Percentiles rank a stretch among this genome's conserved stretches.
Evolutionary conservation across 176 grass and related monocot species (phyloP).

Genomic region (Cocos nucifera): DNA sequence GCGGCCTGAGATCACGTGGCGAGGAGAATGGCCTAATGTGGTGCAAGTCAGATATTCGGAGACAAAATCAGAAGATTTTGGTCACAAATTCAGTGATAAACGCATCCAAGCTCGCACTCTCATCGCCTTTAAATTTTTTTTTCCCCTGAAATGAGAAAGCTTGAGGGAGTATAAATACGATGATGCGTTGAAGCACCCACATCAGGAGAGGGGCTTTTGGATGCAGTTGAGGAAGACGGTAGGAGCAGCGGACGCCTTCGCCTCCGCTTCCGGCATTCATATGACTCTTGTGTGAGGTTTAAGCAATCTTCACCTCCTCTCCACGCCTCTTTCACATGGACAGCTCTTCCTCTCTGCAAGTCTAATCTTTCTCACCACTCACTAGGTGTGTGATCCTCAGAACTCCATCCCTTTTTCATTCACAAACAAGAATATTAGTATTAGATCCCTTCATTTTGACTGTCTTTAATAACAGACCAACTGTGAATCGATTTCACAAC

Average conservation of each 20-base stretch:
- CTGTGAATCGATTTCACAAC: too few relatives aligned
- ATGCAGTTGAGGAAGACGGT: background rate
- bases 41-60: conserved; percentile 11
- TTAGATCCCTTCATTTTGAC: too few relatives aligned
- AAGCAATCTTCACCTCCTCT: conserved; percentile 33
- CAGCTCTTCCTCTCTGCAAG: background rate
- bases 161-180: conserved; percentile 17
- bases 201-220: background rate
- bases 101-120: too few relatives aligned
- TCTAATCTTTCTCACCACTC: too few relatives aligned
- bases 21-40: background rate
- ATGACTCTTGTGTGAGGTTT: conserved; percentile 37
- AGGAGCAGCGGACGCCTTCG: conserved; percentile 1
- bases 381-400: conserved; percentile 5
- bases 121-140: too few relatives aligned
- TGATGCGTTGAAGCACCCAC: conserved; percentile 25
- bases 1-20: conserved; percentile 21
- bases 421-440: too few relatives aligned
- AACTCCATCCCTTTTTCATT: background rate
- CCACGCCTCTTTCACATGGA: conserved; percentile 51
- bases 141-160: background rate
- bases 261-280: conserved; percentile 40
- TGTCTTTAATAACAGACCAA: too few relatives aligned
- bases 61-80: conserved; percentile 20
- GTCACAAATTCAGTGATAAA: too few relatives aligned